These are phyloP conservation scores for Breviolum minutum DNA, from an alignment of 73 alveolate genomes.

Conservation along the genomic window DNA sequence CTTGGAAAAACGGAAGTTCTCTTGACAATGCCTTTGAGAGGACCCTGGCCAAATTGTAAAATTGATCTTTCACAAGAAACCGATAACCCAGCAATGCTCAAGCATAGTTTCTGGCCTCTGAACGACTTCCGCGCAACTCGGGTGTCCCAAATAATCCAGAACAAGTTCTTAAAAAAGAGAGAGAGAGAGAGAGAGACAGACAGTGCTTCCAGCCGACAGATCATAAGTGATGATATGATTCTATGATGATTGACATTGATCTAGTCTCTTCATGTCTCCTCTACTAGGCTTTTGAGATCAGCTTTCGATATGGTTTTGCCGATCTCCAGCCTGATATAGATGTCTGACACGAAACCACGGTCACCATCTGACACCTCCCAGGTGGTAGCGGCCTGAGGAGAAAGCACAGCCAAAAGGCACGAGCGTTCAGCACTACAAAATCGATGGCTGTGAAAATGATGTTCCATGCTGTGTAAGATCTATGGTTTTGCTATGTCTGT, in stretches of 20 bases:
- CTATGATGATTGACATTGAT: not conserved
- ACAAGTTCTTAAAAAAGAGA: not conserved
- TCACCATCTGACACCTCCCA: slow-evolving; percentile 93
- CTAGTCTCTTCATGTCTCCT: not conserved
- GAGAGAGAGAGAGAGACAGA: not conserved
- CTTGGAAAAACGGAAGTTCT: not conserved
- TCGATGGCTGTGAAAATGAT: too few relatives aligned
- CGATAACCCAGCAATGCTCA: too few relatives aligned
- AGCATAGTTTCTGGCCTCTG: too few relatives aligned
- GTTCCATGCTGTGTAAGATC: too few relatives aligned
- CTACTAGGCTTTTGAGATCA: not conserved
- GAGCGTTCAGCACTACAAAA: too few relatives aligned
- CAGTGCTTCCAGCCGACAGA: not conserved
- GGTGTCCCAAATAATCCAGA: too few relatives aligned
- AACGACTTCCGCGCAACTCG: too few relatives aligned
- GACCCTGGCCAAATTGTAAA: too few relatives aligned
- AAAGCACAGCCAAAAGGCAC: not conserved
- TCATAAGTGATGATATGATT: not conserved
- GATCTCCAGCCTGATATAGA: slow-evolving; percentile 47
- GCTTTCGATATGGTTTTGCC: too few relatives aligned
- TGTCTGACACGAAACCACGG: slow-evolving; percentile 79
- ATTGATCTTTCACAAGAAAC: too few relatives aligned
- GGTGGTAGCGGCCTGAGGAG: slow-evolving; percentile 45
- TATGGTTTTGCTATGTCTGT: too few relatives aligned
- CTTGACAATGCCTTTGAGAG: too few relatives aligned